Percentiles rank a stretch among this genome's conserved stretches.
Evolutionary conservation across 2,329 filamentous ascomycete genomes (phyloP).

Genomic region (Claviceps pazoutovae): DNA sequence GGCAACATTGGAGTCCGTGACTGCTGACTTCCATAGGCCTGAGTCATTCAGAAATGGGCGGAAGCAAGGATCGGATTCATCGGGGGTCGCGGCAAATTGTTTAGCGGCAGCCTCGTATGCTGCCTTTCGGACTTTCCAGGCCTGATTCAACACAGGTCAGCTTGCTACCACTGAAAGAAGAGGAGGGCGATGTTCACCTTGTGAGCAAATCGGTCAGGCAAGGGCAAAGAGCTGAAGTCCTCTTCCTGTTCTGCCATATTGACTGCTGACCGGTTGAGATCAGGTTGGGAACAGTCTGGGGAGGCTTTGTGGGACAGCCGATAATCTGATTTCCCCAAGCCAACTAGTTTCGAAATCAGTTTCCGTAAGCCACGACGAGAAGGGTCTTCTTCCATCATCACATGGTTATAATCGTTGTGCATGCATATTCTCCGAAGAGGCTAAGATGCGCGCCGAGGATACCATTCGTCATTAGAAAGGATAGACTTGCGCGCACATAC

Average conservation of each 20-base stretch:
- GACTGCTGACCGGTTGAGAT: conserved; percentile 9
- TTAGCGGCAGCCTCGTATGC: conserved; percentile 89
- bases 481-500: neutral
- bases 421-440: neutral
- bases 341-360: conserved; percentile 19
- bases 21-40: conserved; percentile 79
- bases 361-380: conserved; percentile 14
- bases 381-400: conserved; percentile 12
- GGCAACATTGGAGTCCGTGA: conserved; percentile 88
- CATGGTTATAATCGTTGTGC: neutral
- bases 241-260: conserved; percentile 71
- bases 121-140: conserved; percentile 94
- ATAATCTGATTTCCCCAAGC: conserved; percentile 8
- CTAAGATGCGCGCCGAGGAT: neutral
- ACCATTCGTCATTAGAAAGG: neutral
- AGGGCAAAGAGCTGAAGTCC: conserved; percentile 65
- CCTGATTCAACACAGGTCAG: conserved; percentile 27
- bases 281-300: conserved; percentile 10
- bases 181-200: conserved; percentile 38
- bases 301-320: conserved; percentile 1
- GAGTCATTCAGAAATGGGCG: conserved; percentile 77
- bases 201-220: conserved; percentile 70
- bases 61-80: conserved; percentile 77
- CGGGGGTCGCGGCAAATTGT: conserved; percentile 69
- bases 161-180: neutral